Evolutionary conservation across 208 protist species (phyloP), one percentile per base, ranked within the genome.

Genomic region (Crithidia brevicula): DNA sequence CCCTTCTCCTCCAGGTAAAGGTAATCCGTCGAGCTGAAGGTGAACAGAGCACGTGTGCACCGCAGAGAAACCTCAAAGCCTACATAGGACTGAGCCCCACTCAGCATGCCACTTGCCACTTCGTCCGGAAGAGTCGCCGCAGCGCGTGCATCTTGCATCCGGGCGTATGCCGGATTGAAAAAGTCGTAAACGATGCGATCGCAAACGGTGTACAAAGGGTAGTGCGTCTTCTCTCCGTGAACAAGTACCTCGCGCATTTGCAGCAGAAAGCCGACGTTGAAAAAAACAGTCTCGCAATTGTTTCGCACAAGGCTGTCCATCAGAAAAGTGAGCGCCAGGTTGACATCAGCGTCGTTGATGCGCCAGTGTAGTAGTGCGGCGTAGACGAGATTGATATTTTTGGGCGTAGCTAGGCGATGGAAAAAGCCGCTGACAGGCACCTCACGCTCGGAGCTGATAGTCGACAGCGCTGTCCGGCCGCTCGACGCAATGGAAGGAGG

Each of bases 51-150:
- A 16, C 91, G 86, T 20, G 81, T 68, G 72, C 91, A 96, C 15
- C 91, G 86, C n/a, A 96, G 67, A 9, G 83, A 63, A 28, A 96
- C 88, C 46, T 96, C 88, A 54, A 93, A 94, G 22, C 91, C 91
- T 22, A 92, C 59, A 73, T 83, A 88, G 15, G 88, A 93, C 52
- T 94, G 86, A 27, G 91, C 77, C 28, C 88, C 88, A 18, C 69
- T 78, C 20, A 94, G 79, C 28, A 90, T 56, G 51, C 59, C 70
- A 8, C 23, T 47, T n/a, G 62, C 47, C 33, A 65, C 74, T 34
- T 68, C 66, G 50, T 81, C 77, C 22, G 56, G 64, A 36, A 83
- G 50, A 15, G 43, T 20, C 40, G 50, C 43, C 28, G 56, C 76
- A 2, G 65, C 71, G 20, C 70, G 74, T 9, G 72, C 60, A 62